Conservation (phyloP, 371 early-diverging fungal genomes). For the Actinomortierella ambigua region DNA sequence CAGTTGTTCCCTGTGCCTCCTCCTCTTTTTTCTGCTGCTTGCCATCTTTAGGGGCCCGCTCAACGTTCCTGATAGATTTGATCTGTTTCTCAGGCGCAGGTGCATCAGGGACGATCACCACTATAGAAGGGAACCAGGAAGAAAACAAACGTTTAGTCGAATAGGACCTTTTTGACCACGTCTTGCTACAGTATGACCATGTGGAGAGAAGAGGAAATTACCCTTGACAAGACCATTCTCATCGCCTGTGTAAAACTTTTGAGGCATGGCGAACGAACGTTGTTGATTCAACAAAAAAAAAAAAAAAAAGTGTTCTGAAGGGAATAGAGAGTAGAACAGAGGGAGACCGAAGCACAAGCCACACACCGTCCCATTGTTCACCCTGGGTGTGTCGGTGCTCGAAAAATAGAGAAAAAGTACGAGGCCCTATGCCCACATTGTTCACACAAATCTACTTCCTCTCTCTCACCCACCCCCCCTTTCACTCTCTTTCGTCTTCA, state of each 20-base stretch:
- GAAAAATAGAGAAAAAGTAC: no score
- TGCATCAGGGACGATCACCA: slow-evolving; percentile 45
- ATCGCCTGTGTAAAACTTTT: slow-evolving; percentile 68
- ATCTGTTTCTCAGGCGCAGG: slow-evolving; percentile 29
- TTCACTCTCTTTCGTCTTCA: neutral
- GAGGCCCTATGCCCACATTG: slow-evolving; percentile 5
- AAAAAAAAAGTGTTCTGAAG: slow-evolving; percentile 1
- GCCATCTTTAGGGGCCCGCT: slow-evolving; percentile 17
- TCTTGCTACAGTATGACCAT: neutral
- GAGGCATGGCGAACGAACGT: slow-evolving; percentile 18
- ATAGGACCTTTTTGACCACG: neutral
- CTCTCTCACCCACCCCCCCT: slow-evolving; percentile 2
- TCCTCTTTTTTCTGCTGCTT: slow-evolving; percentile 27
- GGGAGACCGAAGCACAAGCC: neutral
- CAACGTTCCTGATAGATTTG: slow-evolving; percentile 18
- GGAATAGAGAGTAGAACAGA: neutral
- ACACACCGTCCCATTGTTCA: neutral
- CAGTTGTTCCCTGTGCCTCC: slow-evolving; percentile 37
- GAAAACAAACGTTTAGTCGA: no score
- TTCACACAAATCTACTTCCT: neutral
- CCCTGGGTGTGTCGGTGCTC: neutral
- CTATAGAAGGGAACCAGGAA: slow-evolving; percentile 12
- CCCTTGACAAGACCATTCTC: slow-evolving; percentile 79
- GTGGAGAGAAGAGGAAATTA: slow-evolving; percentile 18
- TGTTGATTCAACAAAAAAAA: slow-evolving; percentile 1